These are phyloP conservation scores for Boletellus ananiceps DNA, from an alignment of 768 basidiomycete genomes.

Conservation along the genomic window DNA sequence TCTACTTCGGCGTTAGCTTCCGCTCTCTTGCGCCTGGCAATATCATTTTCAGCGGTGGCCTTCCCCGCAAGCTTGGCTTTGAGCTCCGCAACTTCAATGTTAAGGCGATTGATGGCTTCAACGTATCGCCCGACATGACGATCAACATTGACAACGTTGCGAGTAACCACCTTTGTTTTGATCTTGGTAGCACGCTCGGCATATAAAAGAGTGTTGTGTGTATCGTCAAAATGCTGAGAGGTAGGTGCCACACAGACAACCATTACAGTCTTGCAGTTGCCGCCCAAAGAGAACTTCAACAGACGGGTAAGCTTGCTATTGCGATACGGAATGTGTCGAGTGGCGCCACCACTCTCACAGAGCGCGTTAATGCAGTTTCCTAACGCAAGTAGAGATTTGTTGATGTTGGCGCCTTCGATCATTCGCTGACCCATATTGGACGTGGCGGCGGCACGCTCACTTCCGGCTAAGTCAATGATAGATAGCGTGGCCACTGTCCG, in stretches of 20 bases:
- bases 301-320: slow-evolving; percentile 98
- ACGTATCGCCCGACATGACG: slow-evolving; percentile 95
- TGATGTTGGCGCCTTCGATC: slow-evolving; percentile 99
- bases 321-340: slow-evolving; percentile 91
- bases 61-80: slow-evolving; percentile 82
- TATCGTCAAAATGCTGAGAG: slow-evolving; percentile 95
- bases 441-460: slow-evolving; percentile 94
- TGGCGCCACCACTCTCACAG: slow-evolving; percentile 85
- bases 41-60: slow-evolving; percentile 55
- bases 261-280: slow-evolving; percentile 99
- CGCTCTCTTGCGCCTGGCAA: slow-evolving; percentile 59
- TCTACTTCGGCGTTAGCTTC: slow-evolving; percentile 74
- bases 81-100: slow-evolving; percentile 77
- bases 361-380: slow-evolving; percentile 99
- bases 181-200: slow-evolving; percentile 98
- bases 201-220: slow-evolving; percentile 96
- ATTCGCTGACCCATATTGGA: slow-evolving; percentile 97
- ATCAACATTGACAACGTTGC: slow-evolving; percentile 93
- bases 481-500: slow-evolving; percentile 87
- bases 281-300: slow-evolving; percentile 95
- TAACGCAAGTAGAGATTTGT: slow-evolving; percentile 94
- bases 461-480: slow-evolving; percentile 97
- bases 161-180: slow-evolving; percentile 93
- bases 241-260: slow-evolving; percentile 97
- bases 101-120: slow-evolving; percentile 87